Conservation (phyloP, 2,329 filamentous ascomycete genomes). For the Fusarium domesticum region DNA sequence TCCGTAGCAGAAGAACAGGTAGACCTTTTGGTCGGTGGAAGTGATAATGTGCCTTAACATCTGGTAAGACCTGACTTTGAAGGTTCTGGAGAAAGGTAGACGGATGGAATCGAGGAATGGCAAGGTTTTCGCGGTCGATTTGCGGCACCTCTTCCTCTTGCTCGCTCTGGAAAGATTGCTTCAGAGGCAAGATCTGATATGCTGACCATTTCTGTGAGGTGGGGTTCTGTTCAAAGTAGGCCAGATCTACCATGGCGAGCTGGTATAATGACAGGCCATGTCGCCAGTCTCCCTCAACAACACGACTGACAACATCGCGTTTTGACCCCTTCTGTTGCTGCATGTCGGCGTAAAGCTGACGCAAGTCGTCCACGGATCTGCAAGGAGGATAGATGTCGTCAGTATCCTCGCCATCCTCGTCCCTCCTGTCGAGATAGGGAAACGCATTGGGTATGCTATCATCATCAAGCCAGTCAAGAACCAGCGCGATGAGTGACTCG, state of each 20-base stretch:
- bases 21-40: constrained; percentile 67
- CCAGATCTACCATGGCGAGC: constrained; percentile 65
- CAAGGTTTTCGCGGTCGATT: constrained; percentile 46
- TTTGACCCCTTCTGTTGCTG: constrained; percentile 59
- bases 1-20: constrained; percentile 71
- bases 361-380: constrained; percentile 62
- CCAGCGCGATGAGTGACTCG: constrained; percentile 67
- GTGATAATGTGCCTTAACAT: constrained; percentile 82
- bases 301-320: constrained; percentile 60
- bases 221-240: constrained; percentile 64
- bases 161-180: constrained; percentile 35
- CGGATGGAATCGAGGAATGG: constrained; percentile 71
- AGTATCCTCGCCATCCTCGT: constrained; percentile 52
- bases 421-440: constrained; percentile 32
- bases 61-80: constrained; percentile 68
- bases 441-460: constrained; percentile 56
- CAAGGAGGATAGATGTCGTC: constrained; percentile 69
- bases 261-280: constrained; percentile 63
- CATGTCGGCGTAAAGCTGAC: constrained; percentile 60
- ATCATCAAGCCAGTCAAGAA: constrained; percentile 73
- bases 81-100: constrained; percentile 76
- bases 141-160: constrained; percentile 42
- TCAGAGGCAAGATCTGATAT: constrained; percentile 56
- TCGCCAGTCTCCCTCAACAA: constrained; percentile 67
- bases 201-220: constrained; percentile 62